Conservation (phyloP, 2,329 filamentous ascomycete genomes). For the Fusarium stilboides region DNA sequence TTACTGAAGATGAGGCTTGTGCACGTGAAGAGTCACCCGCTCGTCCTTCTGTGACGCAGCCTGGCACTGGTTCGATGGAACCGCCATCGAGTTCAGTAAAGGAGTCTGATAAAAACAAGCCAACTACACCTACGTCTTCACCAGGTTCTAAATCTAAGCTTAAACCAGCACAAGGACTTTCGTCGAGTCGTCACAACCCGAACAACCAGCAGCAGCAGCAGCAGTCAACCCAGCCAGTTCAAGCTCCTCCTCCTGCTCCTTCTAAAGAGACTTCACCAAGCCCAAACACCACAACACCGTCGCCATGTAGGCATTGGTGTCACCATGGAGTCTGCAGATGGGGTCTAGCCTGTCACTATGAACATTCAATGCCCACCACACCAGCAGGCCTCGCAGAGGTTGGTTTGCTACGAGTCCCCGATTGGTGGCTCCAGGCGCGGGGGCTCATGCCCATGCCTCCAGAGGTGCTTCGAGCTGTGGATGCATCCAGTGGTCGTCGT, state of each 20-base stretch:
- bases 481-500: conserved; percentile 14
- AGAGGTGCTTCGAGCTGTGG: conserved; percentile 7
- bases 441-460: conserved; percentile 36
- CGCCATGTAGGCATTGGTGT: conserved; percentile 63
- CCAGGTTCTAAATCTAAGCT: conserved; percentile 1
- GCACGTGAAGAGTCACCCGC: conserved; percentile 16
- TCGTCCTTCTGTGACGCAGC: neutral
- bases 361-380: conserved; percentile 65
- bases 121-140: neutral
- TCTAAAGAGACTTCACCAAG: neutral
- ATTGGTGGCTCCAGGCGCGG: conserved; percentile 58
- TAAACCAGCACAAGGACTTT: conserved; percentile 30
- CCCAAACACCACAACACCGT: conserved; percentile 4
- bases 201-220: conserved; percentile 11
- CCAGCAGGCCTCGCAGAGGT: conserved; percentile 58
- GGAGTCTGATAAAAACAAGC: neutral
- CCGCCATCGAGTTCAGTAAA: neutral
- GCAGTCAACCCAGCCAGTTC: neutral
- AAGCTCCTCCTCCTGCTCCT: neutral
- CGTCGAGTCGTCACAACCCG: conserved; percentile 39
- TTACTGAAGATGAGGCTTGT: conserved; percentile 6
- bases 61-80: neutral
- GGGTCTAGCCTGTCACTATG: conserved; percentile 60
- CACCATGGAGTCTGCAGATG: conserved; percentile 64
- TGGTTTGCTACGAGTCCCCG: conserved; percentile 60